phyloP scores from a whole-genome alignment of 805 yeast species.

The Saturnispora sekii region DNA sequence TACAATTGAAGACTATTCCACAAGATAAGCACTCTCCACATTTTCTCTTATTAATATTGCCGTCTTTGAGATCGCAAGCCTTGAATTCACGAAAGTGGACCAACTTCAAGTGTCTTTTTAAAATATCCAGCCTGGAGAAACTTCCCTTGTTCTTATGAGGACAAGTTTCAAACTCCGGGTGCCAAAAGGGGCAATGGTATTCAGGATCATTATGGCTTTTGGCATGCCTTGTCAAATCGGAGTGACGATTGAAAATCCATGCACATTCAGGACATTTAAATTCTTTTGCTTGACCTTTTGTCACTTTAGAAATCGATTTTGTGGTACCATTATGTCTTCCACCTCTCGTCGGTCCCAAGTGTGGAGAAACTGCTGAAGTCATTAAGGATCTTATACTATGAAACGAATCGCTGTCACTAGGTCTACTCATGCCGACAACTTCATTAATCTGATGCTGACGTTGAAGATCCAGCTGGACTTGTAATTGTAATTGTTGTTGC shows the following conservation, averaged over 20 bases:
- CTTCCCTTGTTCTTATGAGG: slow-evolving; percentile 66
- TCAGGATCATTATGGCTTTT: slow-evolving; percentile 59
- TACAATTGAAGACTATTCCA: slow-evolving; percentile 41
- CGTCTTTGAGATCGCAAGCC: not conserved
- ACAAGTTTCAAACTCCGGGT: slow-evolving; percentile 50
- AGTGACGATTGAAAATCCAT: slow-evolving; percentile 63
- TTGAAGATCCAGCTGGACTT: slow-evolving; percentile 8
- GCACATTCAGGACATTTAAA: slow-evolving; percentile 39
- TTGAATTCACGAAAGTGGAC: slow-evolving; percentile 49
- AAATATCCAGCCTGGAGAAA: slow-evolving; percentile 62
- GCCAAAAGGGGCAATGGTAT: slow-evolving; percentile 68
- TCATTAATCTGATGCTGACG: slow-evolving; percentile 6
- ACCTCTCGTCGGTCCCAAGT: not conserved
- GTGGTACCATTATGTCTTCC: not conserved
- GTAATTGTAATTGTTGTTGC: slow-evolving; percentile 7
- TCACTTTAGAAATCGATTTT: not conserved
- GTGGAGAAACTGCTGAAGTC: not conserved
- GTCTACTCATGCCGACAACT: not conserved
- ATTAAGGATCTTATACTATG: not conserved
- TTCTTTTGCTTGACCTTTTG: not conserved
- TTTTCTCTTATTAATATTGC: not conserved
- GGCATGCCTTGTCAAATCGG: slow-evolving; percentile 59
- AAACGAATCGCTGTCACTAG: not conserved
- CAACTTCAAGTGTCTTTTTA: slow-evolving; percentile 60
- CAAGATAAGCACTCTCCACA: slow-evolving; percentile 61